Evolutionary conservation across 1,284 basidiomycete species (phyloP), one percentile per base, ranked within the genome.

Genomic region (Bjerkandera adusta): DNA sequence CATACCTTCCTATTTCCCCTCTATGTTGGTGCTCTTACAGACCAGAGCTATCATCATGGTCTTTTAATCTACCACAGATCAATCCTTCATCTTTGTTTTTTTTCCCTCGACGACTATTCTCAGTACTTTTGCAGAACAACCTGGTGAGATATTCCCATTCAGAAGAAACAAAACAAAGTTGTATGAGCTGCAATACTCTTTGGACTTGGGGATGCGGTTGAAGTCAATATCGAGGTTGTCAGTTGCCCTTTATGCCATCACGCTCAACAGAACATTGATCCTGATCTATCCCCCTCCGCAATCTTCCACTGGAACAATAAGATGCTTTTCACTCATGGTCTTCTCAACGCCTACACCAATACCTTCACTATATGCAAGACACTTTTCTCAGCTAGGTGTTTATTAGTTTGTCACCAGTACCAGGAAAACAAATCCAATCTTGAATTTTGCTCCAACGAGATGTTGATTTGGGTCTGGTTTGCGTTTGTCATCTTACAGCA

Each of bases 221-320:
- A 8, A n/a, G 29, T 39, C 0, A 4, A 2, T 10, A 49, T 55
- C 20, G 45, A 55, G 7, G 43, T 53, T 6, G 11, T 45, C 5
- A 29, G 33, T 15, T 53, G 51, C 40, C 39, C 45, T 18, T 8
- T 22, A 2, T 56, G 54, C 36, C 39, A 36, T 5, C 51, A 56
- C 45, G 15, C 15, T 20, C 48, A 39, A 8, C 49, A 46, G 0
- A 36, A 29, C 5, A 55, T 63, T 32, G 65, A 66, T 0, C 60
- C 66, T 5, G 66, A 67, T 27, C 49, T 55, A n/a, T 36, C 55
- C 5, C 47, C 47, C 1, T n/a, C 58, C 8, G 63, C 60, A 0
- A 12, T 68, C 4, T 61, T 67, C 52, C 67, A 67, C 44, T 61
- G 48, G 49, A 65, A 68, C 49, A 68, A 68, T 39, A n/a, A 21